Conservation (phyloP, 2,329 filamentous ascomycete species). For the Neofusicoccum sp. region DNA sequence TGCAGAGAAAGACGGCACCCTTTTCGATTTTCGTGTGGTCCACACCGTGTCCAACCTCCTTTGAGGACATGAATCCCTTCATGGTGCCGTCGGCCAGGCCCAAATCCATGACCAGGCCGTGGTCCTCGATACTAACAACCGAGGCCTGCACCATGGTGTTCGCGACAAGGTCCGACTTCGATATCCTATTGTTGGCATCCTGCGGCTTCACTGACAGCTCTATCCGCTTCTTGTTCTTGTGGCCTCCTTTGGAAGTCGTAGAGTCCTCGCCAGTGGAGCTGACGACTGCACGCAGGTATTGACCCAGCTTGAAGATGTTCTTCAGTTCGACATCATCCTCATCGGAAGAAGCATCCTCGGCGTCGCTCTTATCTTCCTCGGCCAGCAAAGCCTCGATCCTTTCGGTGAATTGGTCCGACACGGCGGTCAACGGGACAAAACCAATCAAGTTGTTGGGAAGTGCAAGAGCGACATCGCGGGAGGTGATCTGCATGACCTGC, state of each 20-base stretch:
- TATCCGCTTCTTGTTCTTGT: slow-evolving; percentile 75
- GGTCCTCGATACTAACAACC: slow-evolving; percentile 89
- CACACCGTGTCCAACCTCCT: slow-evolving; percentile 69
- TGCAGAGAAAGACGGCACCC: slow-evolving; percentile 80
- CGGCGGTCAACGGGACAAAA: slow-evolving; percentile 85
- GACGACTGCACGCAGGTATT: slow-evolving; percentile 84
- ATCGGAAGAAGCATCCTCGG: slow-evolving; percentile 49
- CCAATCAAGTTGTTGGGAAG: slow-evolving; percentile 92
- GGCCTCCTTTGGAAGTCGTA: slow-evolving; percentile 34
- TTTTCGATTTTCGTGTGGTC: slow-evolving; percentile 70
- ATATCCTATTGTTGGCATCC: slow-evolving; percentile 73
- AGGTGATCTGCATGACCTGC: slow-evolving; percentile 77
- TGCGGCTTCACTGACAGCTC: slow-evolving; percentile 81
- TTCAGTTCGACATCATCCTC: slow-evolving; percentile 67
- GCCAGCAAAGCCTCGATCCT: slow-evolving; percentile 68
- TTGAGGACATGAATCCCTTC: slow-evolving; percentile 81
- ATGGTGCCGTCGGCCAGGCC: slow-evolving; percentile 67
- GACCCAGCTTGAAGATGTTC: slow-evolving; percentile 74
- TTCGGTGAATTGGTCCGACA: slow-evolving; percentile 76
- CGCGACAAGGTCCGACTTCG: slow-evolving; percentile 68
- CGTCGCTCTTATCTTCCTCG: slow-evolving; percentile 57
- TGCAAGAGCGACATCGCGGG: slow-evolving; percentile 74
- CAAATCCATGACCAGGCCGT: slow-evolving; percentile 90
- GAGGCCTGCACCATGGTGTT: slow-evolving; percentile 83
- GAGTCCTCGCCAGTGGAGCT: slow-evolving; percentile 70